A percentile compares a stretch with the other conserved stretches of the same genome.
Conservation (phyloP, 257 asterid genomes). For the Euphrasia confusa region DNA sequence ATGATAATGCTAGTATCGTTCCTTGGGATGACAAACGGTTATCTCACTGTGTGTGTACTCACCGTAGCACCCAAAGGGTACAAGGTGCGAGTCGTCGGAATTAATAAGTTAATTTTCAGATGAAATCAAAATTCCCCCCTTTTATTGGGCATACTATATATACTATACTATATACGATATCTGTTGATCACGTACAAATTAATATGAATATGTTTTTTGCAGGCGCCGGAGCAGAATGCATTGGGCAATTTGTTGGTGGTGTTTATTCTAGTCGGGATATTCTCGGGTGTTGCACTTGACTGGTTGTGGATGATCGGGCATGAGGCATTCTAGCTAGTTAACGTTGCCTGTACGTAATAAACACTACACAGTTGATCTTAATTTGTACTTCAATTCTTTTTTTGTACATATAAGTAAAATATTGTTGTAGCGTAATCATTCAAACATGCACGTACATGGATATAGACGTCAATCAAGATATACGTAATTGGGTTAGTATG, state of each 20-base stretch:
- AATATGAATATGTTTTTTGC: too few relatives aligned
- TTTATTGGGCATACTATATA: neutral
- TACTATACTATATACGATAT: too few relatives aligned
- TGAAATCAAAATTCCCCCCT: neutral
- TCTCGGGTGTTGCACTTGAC: slow-evolving; percentile 61
- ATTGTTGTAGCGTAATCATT: too few relatives aligned
- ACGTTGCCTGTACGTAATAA: too few relatives aligned
- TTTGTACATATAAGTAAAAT: too few relatives aligned
- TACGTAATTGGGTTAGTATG: too few relatives aligned
- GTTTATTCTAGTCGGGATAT: slow-evolving; percentile 62
- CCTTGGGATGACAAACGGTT: neutral
- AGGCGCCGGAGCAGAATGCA: slow-evolving; percentile 43
- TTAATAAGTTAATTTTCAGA: too few relatives aligned
- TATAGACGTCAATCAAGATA: too few relatives aligned
- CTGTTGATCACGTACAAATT: too few relatives aligned
- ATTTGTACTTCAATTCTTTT: too few relatives aligned
- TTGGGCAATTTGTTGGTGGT: slow-evolving; percentile 58
- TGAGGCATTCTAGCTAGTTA: slow-evolving; percentile 30
- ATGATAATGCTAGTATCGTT: neutral
- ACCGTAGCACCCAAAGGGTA: neutral
- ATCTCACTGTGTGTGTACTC: neutral
- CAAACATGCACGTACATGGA: too few relatives aligned
- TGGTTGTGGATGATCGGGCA: slow-evolving; percentile 86
- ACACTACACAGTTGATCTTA: too few relatives aligned
- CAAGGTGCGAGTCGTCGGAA: neutral